phyloP scores from a whole-genome alignment of 441 rosid genomes.

The Aleurites moluccanus region DNA sequence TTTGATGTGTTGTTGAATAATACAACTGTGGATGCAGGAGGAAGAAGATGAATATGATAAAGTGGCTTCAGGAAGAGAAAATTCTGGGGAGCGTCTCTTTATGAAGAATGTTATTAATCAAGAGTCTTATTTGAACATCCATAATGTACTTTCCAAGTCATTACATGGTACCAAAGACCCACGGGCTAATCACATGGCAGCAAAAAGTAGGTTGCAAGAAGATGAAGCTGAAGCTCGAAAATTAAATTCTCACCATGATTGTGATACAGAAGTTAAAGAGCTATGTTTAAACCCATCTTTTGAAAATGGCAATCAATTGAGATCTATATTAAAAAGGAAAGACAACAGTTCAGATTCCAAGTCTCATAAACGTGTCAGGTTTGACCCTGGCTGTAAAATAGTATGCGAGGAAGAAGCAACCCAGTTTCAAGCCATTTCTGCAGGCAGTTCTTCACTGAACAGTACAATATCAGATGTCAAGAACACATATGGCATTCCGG shows the following conservation, averaged over 20 bases:
- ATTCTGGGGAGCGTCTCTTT: slow-evolving; percentile 41
- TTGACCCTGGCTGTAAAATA: slow-evolving; percentile 47
- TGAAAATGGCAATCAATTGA: slow-evolving; percentile 42
- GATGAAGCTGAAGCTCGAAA: slow-evolving; percentile 65
- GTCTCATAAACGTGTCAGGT: slow-evolving; percentile 72
- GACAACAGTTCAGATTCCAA: slow-evolving; percentile 44
- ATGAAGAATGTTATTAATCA: slow-evolving; percentile 55
- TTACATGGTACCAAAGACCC: slow-evolving; percentile 47
- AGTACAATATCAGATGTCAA: slow-evolving; percentile 28
- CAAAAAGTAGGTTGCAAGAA: slow-evolving; percentile 66
- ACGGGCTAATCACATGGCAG: slow-evolving; percentile 70
- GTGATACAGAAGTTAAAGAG: slow-evolving; percentile 21
- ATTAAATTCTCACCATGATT: slow-evolving; percentile 27
- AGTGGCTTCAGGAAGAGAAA: slow-evolving; percentile 68
- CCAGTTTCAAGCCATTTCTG: slow-evolving; percentile 29
- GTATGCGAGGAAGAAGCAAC: slow-evolving; percentile 31
- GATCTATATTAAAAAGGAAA: slow-evolving; percentile 75
- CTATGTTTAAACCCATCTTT: slow-evolving; percentile 29
- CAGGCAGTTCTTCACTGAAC: slow-evolving; percentile 30
- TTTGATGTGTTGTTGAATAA: background rate
- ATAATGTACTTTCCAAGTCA: slow-evolving; percentile 42
- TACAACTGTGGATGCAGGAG: slow-evolving; percentile 50
- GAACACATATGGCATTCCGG: slow-evolving; percentile 47
- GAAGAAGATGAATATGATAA: slow-evolving; percentile 82
- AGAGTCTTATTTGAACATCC: slow-evolving; percentile 28